A percentile compares a stretch with the other conserved stretches of the same genome.
Evolutionary conservation across 306 rosid genomes (phyloP).

Genomic region (Potentilla sterilis): DNA sequence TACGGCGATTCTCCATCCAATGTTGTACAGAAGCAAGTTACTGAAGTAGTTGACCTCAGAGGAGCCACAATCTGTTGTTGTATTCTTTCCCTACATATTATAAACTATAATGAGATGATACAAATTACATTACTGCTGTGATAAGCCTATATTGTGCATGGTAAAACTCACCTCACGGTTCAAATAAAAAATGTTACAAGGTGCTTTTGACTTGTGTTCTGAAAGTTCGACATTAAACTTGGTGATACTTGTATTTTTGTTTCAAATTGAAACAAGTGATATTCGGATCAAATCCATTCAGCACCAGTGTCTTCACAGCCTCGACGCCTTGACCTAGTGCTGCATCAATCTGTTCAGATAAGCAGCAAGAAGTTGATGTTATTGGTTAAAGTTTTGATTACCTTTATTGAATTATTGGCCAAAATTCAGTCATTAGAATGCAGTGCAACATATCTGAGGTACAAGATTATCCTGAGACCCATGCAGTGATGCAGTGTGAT

Average conservation of each 20-base stretch:
- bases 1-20: background rate
- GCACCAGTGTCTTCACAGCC: slow-evolving; percentile 60
- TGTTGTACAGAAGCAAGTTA: background rate
- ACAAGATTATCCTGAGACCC: background rate
- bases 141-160: background rate
- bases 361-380: background rate
- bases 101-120: background rate
- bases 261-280: slow-evolving; percentile 66
- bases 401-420: too few species aligned
- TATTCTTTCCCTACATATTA: background rate
- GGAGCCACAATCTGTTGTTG: background rate
- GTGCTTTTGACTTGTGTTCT: background rate
- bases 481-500: background rate
- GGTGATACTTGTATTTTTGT: slow-evolving; percentile 85
- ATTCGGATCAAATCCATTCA: slow-evolving; percentile 60
- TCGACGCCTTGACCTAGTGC: slow-evolving; percentile 75
- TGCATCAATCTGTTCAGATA: slow-evolving; percentile 56
- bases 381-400: too few species aligned
- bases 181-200: background rate
- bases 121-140: background rate
- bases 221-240: slow-evolving; percentile 40
- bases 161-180: background rate
- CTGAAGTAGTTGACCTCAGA: background rate
- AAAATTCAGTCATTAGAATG: background rate
- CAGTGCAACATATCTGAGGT: background rate